Base-by-base conservation (phyloP, 352 stramenopile species). In the Phytophthora tentaculata region DNA sequence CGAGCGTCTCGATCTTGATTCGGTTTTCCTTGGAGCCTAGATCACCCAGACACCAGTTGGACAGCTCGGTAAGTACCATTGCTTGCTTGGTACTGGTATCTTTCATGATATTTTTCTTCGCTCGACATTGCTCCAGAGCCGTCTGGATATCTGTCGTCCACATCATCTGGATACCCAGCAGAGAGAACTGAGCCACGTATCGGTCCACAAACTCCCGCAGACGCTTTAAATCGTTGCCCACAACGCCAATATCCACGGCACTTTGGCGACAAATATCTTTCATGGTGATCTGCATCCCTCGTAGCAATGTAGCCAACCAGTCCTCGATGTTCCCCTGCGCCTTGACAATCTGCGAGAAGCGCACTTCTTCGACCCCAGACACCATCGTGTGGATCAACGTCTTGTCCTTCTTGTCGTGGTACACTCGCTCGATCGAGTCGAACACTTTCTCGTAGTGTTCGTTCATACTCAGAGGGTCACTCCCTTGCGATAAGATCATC, bases 401-500 rank as follows among this genome's bases (percentile, higher is more conserved):
- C 76, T 98, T 98, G 83, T 99, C 97, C 61, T 99, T 99, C 66
- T 98, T 98, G 78, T 99, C 97, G 67, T 99, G 97, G 52, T 97
- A 96, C 2, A 99, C 97, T 48, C 97, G 97, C 54, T 98, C 95
- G 48, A 99, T 96, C n/a, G 96, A 97, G 76, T 99, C 97, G 72
- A 99, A 99, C 13, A 99, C 95, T 72, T 99, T 99, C 66, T 99
- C 96, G 74, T 99, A 99, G 81, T 99, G 98, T 39, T 98, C 92
- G 68, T 99, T 99, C 93, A 99, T 99, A 69, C 95, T 98, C 62
- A 98, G 77, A 5, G 97, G 97, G 76, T 99, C 97, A 45, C 91
- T 98, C 39, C 94, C 97, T 70, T 99, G 96, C 6, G 96, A 99
- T 22, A 99, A 77, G 61, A 99, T 99, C 66, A 98, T 98, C 26